phyloP scores from a whole-genome alignment of 2,329 filamentous ascomycete genomes.

The Colletotrichum eleusines region DNA sequence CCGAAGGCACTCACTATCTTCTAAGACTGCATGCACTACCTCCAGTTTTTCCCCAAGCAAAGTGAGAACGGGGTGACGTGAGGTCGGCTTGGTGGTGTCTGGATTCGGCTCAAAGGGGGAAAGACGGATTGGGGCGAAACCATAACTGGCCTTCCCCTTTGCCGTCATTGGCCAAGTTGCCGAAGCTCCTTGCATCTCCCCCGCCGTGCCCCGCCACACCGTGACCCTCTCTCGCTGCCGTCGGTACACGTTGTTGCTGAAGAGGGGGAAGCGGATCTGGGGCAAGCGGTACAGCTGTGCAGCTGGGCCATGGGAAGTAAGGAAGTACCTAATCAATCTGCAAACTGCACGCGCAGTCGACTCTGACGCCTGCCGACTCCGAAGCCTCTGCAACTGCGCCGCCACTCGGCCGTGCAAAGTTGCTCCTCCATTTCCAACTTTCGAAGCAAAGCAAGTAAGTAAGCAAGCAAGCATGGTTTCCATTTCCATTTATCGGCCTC shows the following conservation, averaged over 20 bases:
- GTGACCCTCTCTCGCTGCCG: not conserved
- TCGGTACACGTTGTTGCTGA: constrained; percentile 14
- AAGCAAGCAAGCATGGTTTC: not conserved
- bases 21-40: too few relatives aligned
- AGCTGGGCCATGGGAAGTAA: constrained; percentile 33
- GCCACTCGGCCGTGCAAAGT: not conserved
- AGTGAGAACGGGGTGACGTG: constrained; percentile 34
- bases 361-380: constrained; percentile 33
- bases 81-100: constrained; percentile 20
- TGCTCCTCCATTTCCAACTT: not conserved
- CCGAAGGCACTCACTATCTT: not conserved
- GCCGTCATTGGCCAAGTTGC: constrained; percentile 62
- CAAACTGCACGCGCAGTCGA: constrained; percentile 20
- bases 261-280: not conserved
- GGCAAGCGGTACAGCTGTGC: constrained; percentile 4
- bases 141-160: constrained; percentile 42
- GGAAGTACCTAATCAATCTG: not conserved
- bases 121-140: constrained; percentile 41
- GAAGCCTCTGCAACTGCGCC: constrained; percentile 20
- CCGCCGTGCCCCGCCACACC: constrained; percentile 39
- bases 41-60: too few relatives aligned
- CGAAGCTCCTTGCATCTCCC: constrained; percentile 48
- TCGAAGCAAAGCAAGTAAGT: not conserved
- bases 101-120: constrained; percentile 54
- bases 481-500: not conserved